Evolutionary conservation across 805 yeast genomes (phyloP).

Genomic region (Henningerozyma blattae): DNA sequence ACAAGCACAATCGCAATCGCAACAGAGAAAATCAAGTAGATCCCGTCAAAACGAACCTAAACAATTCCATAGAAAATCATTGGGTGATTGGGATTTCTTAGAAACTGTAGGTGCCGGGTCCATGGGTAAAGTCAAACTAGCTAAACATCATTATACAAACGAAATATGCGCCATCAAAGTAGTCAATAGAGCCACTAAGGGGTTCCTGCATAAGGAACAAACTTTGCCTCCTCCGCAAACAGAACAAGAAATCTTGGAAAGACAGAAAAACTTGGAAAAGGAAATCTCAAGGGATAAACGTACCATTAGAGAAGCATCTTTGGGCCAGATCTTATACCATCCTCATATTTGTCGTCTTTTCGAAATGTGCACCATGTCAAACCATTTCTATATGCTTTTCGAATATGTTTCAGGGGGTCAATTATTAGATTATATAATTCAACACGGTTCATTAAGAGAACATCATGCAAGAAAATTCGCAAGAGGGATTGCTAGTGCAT

Average conservation of each 20-base stretch:
- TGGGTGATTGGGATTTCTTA: conserved; percentile 94
- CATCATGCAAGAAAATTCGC: conserved; percentile 91
- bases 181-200: conserved; percentile 77
- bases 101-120: conserved; percentile 97
- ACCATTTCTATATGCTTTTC: conserved; percentile 91
- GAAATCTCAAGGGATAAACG: conserved; percentile 86
- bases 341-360: conserved; percentile 84
- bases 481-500: conserved; percentile 85
- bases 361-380: conserved; percentile 93
- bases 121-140: conserved; percentile 97
- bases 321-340: conserved; percentile 81
- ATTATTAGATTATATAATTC: conserved; percentile 90
- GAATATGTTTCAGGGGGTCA: conserved; percentile 97
- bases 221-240: conserved; percentile 55
- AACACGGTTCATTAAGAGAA: conserved; percentile 91
- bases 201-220: conserved; percentile 60
- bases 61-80: conserved; percentile 67
- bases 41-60: conserved; percentile 7
- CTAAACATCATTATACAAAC: conserved; percentile 68
- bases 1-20: not conserved
- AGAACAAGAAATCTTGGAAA: conserved; percentile 43
- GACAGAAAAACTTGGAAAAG: conserved; percentile 61
- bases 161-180: conserved; percentile 88
- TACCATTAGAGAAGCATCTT: conserved; percentile 89
- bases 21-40: not conserved